Conservation (phyloP, 2,329 filamentous ascomycete genomes). For the Xylogone sp. region DNA sequence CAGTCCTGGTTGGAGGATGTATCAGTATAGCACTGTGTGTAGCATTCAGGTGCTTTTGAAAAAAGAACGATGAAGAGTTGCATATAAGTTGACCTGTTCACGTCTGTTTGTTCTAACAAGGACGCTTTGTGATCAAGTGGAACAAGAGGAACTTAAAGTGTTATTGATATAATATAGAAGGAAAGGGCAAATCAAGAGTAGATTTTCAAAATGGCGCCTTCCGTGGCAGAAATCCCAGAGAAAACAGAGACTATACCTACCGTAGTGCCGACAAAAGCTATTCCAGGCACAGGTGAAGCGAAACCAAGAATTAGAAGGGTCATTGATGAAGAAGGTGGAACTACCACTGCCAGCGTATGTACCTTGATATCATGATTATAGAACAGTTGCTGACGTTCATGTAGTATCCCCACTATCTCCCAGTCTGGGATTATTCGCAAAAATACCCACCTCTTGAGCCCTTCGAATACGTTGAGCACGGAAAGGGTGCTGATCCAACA, state of each 20-base stretch:
- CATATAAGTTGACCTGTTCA: background rate
- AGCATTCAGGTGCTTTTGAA: background rate
- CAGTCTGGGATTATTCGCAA: constrained; percentile 60
- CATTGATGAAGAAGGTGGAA: constrained; percentile 19
- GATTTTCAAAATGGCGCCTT: constrained; percentile 27
- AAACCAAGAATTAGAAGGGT: constrained; percentile 23
- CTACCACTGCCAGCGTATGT: constrained; percentile 22
- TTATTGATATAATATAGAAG: too few relatives aligned
- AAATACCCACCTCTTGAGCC: constrained; percentile 62
- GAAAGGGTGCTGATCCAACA: constrained; percentile 66
- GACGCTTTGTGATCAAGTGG: too few relatives aligned
- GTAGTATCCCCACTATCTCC: constrained; percentile 69
- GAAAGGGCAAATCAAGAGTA: too few relatives aligned
- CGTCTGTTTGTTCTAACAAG: too few relatives aligned
- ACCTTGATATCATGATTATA: background rate
- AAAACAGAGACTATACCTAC: constrained; percentile 11
- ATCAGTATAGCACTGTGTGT: background rate
- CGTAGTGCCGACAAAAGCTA: constrained; percentile 10
- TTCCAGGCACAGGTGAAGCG: constrained; percentile 27
- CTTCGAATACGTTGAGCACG: constrained; percentile 72
- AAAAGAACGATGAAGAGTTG: background rate
- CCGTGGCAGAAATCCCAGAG: constrained; percentile 20
- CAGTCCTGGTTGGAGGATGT: background rate
- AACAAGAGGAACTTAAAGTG: too few relatives aligned
- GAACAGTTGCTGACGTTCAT: constrained; percentile 1